Evolutionary conservation across 371 early-diverging fungal species (phyloP).

Genomic region (Zychaea mexicana): DNA sequence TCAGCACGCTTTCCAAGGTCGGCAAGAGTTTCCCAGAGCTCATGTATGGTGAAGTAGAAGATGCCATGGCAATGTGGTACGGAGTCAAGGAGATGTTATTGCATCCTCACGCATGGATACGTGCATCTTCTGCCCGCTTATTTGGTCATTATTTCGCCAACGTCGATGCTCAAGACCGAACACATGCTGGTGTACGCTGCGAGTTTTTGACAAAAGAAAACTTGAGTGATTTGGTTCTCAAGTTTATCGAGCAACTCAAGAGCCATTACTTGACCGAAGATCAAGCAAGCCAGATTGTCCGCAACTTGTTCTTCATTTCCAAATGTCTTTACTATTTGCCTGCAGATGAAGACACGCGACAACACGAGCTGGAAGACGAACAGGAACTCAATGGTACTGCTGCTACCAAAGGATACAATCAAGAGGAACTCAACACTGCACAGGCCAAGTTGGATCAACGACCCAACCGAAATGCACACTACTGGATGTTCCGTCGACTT

Average conservation of each 20-base stretch:
- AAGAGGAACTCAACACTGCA: background rate
- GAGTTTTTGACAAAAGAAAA: conserved; percentile 51
- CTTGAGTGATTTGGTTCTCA: conserved; percentile 58
- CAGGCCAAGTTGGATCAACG: conserved; percentile 20
- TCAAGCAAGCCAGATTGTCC: conserved; percentile 86
- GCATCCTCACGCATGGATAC: conserved; percentile 92
- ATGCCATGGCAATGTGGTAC: conserved; percentile 57
- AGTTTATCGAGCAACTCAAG: conserved; percentile 75
- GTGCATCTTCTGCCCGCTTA: conserved; percentile 69
- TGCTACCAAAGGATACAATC: background rate
- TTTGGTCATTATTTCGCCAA: conserved; percentile 79
- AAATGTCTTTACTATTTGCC: conserved; percentile 67
- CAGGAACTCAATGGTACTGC: conserved; percentile 40
- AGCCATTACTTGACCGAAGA: conserved; percentile 73
- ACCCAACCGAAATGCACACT: conserved; percentile 45
- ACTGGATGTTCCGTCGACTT: conserved; percentile 67
- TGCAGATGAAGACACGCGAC: conserved; percentile 44
- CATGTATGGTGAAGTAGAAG: conserved; percentile 42
- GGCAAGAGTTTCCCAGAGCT: conserved; percentile 58
- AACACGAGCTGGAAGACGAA: conserved; percentile 22
- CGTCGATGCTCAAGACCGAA: conserved; percentile 59
- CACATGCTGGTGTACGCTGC: conserved; percentile 21
- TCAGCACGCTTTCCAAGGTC: conserved; percentile 76
- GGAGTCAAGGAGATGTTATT: conserved; percentile 60
- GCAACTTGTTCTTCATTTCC: conserved; percentile 92